Base-by-base conservation (phyloP, 2,329 filamentous ascomycete species). In the Cladosporium sp. region DNA sequence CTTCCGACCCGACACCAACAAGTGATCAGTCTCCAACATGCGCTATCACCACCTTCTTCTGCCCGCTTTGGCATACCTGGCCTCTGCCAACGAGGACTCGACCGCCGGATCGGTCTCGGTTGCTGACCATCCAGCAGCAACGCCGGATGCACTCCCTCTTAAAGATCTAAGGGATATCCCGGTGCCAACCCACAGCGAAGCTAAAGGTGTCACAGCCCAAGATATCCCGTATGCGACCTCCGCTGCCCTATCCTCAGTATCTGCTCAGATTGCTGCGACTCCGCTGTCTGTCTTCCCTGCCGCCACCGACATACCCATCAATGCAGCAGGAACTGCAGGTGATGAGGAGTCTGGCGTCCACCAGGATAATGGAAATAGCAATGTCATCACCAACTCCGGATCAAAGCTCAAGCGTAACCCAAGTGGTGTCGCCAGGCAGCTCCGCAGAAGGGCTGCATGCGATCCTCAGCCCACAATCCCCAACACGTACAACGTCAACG, bases 141-240 rank as follows among this genome's bases (percentile, higher is more conserved):
- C 48, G 25, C 43, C 53, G 11, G 53, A 53, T 16, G 48, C 43
- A 7, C 48, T 53, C 15, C 40, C 49, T 30, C 12, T 55, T 8
- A 51, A n/a, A 12, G 49, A 46, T 13, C 38, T 55, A 15, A 41
- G 25, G 20, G 32, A 45, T 9, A 16, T 51, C 9, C 43, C 32
- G 3, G 50, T 46, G 3, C 55, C 55, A 13, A 56, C 50, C 11
- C 49, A 51, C 40, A 49, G 50, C 5, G 36, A 40, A 3, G 38
- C 33, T 11, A 39, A 35, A 15, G 53, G 50, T 15, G 19, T 45
- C 22, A 27, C 22, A 9, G 9, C 4, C 5, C 22, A 27, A 27
- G 33, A 46, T n/a, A 46, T 46, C 42, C 42, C 42, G 2, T 46
- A 46, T 32, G 42, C 32, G 18, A 38, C 42, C n/a, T 9, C 33